phyloP scores from a whole-genome alignment of 108 stramenopile species.

The Phaeodactylum tricornutum region DNA sequence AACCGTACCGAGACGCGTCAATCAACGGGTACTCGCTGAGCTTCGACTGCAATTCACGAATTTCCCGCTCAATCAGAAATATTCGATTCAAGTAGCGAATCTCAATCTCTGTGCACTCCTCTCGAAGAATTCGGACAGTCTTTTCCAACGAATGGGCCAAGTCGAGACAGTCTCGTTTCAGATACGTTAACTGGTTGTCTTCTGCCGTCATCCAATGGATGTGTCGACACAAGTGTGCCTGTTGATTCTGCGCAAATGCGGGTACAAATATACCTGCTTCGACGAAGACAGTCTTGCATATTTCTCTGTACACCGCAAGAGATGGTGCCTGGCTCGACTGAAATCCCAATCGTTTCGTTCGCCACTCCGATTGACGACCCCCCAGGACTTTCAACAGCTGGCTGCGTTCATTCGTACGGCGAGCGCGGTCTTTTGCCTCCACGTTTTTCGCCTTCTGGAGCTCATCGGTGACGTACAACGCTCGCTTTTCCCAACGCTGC shows the following conservation, averaged over 20 bases:
- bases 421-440: no score
- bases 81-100: slow-evolving; percentile 1
- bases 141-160: background rate
- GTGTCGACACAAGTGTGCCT: background rate
- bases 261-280: background rate
- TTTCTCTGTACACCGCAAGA: background rate
- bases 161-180: background rate
- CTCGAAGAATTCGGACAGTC: background rate
- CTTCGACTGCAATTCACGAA: background rate
- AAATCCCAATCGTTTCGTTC: no score
- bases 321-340: no score
- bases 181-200: background rate
- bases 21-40: no score
- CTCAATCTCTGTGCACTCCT: background rate
- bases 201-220: background rate
- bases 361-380: no score
- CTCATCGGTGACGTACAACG: no score
- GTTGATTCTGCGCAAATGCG: background rate
- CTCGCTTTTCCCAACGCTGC: no score
- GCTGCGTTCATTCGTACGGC: no score
- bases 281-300: background rate
- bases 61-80: background rate
- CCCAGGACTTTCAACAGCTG: no score
- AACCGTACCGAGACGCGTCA: no score
- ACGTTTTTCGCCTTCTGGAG: no score